Conservation (phyloP, 73 alveolate genomes). For the Urostyla sp. region DNA sequence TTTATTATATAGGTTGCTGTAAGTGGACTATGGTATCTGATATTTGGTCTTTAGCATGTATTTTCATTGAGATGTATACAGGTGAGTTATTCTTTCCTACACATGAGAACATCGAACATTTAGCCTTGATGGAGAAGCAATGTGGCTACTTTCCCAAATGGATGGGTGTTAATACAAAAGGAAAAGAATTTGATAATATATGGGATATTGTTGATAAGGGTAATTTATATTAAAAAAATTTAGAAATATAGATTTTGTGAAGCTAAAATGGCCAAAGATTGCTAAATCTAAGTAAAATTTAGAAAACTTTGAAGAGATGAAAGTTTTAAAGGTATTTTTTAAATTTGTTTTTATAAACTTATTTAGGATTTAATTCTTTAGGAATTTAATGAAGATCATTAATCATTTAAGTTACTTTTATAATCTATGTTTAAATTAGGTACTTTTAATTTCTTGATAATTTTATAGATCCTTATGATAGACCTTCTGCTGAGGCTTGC, state of each 20-base stretch:
- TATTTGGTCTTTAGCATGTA: constrained; percentile 98
- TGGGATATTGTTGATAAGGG: constrained; percentile 31
- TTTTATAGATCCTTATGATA: constrained; percentile 82
- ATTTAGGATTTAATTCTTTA: constrained; percentile 10
- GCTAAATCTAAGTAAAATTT: neutral
- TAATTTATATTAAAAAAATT: neutral
- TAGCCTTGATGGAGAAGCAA: constrained; percentile 91
- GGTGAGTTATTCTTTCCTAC: constrained; percentile 96
- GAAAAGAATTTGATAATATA: constrained; percentile 46
- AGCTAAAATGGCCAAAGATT: constrained; percentile 28
- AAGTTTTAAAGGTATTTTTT: neutral
- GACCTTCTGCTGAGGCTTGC: constrained; percentile 79
- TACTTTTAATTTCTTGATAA: too few species aligned
- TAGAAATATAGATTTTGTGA: neutral
- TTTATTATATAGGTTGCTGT: constrained; percentile 62
- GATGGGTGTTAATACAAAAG: too few species aligned
- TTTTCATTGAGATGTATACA: constrained; percentile 92
- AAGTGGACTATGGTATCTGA: constrained; percentile 92
- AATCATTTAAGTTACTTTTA: constrained; percentile 62
- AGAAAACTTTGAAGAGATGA: constrained; percentile 32
- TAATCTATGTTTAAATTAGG: constrained; percentile 64
- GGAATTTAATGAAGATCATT: constrained; percentile 49
- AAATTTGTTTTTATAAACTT: neutral
- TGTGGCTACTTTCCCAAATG: constrained; percentile 93
- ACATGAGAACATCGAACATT: constrained; percentile 93